Evolutionary conservation across 768 basidiomycete genomes (phyloP).

Genomic region (Dendrothele bispora): DNA sequence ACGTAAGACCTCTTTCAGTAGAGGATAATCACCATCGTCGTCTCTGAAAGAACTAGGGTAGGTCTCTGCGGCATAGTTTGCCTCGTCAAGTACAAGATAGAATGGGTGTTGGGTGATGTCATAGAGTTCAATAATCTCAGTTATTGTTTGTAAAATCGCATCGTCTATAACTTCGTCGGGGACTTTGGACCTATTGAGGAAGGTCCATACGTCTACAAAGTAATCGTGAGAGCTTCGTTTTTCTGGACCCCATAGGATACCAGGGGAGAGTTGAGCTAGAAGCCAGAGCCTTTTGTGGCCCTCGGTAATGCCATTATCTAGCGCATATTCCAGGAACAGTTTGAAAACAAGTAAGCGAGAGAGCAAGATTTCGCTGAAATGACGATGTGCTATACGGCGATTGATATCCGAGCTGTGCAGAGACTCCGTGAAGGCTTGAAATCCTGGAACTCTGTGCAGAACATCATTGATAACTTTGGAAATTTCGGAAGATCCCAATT

Average conservation of each 20-base stretch:
- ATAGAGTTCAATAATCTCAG: neutral
- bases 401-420: neutral
- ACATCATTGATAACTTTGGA: neutral
- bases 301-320: neutral
- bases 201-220: neutral
- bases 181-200: neutral
- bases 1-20: neutral
- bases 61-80: neutral
- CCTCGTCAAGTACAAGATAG: constrained; percentile 7
- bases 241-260: no score
- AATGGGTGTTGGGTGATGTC: no score
- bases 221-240: neutral
- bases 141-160: neutral
- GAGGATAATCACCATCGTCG: neutral
- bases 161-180: neutral
- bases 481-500: constrained; percentile 4
- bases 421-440: neutral
- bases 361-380: neutral
- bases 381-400: neutral
- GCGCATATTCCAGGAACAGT: neutral
- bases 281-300: constrained; percentile 3
- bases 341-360: neutral
- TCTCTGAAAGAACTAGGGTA: neutral
- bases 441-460: neutral
- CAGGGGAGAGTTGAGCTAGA: neutral